Evolutionary conservation across 176 grass and related monocot genomes (phyloP).

Genomic region (Puccinellia tenuiflora): DNA sequence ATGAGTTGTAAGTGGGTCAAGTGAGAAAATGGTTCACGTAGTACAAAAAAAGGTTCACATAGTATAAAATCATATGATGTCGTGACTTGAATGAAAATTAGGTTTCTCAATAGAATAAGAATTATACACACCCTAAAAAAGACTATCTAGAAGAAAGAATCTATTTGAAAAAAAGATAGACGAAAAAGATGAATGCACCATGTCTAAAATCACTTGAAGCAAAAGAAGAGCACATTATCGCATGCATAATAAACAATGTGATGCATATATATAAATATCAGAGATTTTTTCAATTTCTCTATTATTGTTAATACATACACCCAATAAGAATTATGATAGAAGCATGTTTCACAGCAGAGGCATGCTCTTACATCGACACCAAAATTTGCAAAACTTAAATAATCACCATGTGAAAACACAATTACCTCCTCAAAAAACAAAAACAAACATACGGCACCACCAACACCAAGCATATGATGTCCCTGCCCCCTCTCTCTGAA

Average conservation of each 20-base stretch:
- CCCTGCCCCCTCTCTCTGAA: background rate
- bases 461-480: background rate
- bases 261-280: background rate
- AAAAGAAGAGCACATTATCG: conserved; percentile 1
- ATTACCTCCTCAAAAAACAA: background rate
- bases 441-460: background rate
- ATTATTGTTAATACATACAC: background rate
- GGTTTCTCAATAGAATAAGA: no score
- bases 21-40: no score
- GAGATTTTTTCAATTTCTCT: background rate
- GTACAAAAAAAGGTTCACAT: no score
- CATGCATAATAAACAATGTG: background rate
- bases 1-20: no score
- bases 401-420: background rate
- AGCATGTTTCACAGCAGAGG: background rate
- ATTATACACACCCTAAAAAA: no score
- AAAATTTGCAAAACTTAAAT: conserved; percentile 8
- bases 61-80: no score
- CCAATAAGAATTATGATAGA: background rate
- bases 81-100: no score
- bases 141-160: background rate
- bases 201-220: background rate
- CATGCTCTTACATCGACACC: background rate
- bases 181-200: background rate
- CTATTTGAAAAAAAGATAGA: background rate